These are phyloP conservation scores for Fusarium ambrosium DNA, from an alignment of 2,329 filamentous ascomycete genomes.

Conservation along the genomic window DNA sequence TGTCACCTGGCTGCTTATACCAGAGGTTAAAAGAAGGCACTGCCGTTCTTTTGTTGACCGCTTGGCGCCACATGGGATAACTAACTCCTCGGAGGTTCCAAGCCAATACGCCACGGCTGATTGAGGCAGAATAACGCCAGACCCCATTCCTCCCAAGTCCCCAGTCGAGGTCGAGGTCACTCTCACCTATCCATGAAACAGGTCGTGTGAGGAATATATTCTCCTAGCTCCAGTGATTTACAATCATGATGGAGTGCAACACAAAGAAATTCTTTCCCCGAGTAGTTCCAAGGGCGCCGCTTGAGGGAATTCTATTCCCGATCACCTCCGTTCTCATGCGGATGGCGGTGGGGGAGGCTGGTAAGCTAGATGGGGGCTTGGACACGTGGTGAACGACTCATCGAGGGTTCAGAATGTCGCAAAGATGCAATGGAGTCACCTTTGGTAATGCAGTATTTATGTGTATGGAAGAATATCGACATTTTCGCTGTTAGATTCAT, in stretches of 20 bases:
- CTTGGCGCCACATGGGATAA: no score
- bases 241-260: no score
- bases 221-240: no score
- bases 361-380: neutral
- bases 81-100: no score
- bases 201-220: neutral
- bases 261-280: neutral
- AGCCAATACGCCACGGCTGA: neutral
- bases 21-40: no score
- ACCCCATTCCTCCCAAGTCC: neutral
- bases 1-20: no score
- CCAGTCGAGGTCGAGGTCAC: neutral
- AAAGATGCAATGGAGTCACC: neutral
- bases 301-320: neutral
- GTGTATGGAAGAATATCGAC: neutral
- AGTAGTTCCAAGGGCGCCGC: neutral
- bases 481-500: neutral
- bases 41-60: no score
- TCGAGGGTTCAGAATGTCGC: neutral
- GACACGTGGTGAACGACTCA: neutral
- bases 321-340: neutral
- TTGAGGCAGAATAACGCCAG: neutral
- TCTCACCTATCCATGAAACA: neutral
- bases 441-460: neutral
- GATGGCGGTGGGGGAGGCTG: neutral